Conservation (phyloP, 2,329 filamentous ascomycete genomes). For the Botrytis galanthina region DNA sequence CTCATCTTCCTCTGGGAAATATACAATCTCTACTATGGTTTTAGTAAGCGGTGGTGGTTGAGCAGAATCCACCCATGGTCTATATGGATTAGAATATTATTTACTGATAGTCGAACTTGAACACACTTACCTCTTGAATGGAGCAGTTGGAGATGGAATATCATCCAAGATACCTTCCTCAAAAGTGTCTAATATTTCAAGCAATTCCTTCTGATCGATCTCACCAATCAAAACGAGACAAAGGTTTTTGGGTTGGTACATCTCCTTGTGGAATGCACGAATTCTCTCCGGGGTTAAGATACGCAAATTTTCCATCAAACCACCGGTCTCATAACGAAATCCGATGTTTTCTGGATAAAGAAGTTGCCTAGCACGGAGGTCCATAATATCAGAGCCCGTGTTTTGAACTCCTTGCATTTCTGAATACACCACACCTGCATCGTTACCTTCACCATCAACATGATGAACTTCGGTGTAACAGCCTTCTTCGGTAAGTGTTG, state of each 20-base stretch:
- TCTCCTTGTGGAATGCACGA: conserved; percentile 88
- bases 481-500: conserved; percentile 86
- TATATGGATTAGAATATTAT: conserved; percentile 26
- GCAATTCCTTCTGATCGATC: conserved; percentile 75
- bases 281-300: conserved; percentile 86
- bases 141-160: conserved; percentile 70
- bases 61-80: conserved; percentile 85
- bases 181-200: conserved; percentile 81
- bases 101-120: too few species aligned
- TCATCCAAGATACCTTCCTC: conserved; percentile 82
- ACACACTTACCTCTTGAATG: conserved; percentile 60
- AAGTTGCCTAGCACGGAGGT: conserved; percentile 73
- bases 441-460: conserved; percentile 86
- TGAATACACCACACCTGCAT: conserved; percentile 96
- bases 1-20: conserved; percentile 96
- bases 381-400: conserved; percentile 79
- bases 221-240: conserved; percentile 91
- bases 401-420: conserved; percentile 98
- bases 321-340: conserved; percentile 97
- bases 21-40: conserved; percentile 72
- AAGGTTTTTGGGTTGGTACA: conserved; percentile 97
- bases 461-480: conserved; percentile 97
- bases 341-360: conserved; percentile 87
- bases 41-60: conserved; percentile 70
- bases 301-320: conserved; percentile 88